These are phyloP conservation scores for Kluyveromyces siamensis DNA, from an alignment of 805 yeast genomes.

Conservation along the genomic window DNA sequence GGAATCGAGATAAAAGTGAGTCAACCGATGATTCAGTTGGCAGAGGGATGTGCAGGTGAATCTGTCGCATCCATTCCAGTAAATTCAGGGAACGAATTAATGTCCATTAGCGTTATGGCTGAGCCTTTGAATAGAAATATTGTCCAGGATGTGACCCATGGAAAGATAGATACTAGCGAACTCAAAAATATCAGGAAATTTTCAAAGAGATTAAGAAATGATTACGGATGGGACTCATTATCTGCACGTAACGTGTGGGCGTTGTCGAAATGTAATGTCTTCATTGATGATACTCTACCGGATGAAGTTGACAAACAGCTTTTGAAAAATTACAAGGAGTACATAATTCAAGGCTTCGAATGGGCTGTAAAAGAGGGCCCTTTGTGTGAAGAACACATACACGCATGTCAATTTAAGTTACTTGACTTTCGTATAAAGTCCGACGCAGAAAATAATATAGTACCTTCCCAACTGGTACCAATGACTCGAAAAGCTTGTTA, in stretches of 20 bases:
- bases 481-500: slow-evolving; percentile 79
- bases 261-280: slow-evolving; percentile 57
- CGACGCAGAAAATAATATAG: slow-evolving; percentile 38
- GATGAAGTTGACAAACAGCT: slow-evolving; percentile 55
- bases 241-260: slow-evolving; percentile 79
- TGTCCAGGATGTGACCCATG: slow-evolving; percentile 22
- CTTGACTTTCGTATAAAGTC: slow-evolving; percentile 46
- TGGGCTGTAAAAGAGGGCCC: slow-evolving; percentile 89
- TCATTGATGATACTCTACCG: slow-evolving; percentile 64
- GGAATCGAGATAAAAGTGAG: slow-evolving; percentile 71
- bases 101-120: slow-evolving; percentile 59
- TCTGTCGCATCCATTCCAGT: slow-evolving; percentile 63
- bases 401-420: slow-evolving; percentile 61
- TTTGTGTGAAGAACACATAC: slow-evolving; percentile 73
- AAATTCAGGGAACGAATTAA: slow-evolving; percentile 44
- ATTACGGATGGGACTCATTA: slow-evolving; percentile 73
- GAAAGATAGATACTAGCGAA: slow-evolving; percentile 39
- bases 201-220: slow-evolving; percentile 44
- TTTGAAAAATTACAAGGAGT: slow-evolving; percentile 39
- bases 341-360: slow-evolving; percentile 67
- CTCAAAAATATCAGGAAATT: slow-evolving; percentile 37
- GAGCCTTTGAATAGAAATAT: slow-evolving; percentile 60
- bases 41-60: slow-evolving; percentile 63
- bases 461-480: slow-evolving; percentile 69
- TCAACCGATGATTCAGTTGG: slow-evolving; percentile 70